Evolutionary conservation across 495 filamentous ascomycete species (phyloP).

Genomic region (Durotheca rogersii): DNA sequence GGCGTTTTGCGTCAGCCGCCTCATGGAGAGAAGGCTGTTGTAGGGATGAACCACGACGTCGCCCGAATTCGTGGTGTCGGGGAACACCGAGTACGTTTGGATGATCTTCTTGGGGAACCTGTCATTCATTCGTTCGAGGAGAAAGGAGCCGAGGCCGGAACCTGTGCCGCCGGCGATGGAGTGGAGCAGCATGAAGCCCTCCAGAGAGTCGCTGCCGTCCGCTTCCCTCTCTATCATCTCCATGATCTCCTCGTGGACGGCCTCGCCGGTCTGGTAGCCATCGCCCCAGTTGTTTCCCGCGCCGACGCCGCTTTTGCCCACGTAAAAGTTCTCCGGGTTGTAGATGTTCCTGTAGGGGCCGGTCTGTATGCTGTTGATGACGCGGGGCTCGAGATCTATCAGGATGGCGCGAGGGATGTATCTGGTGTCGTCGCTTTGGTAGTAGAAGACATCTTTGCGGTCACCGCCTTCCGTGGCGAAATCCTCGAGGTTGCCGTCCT

Average conservation of each 20-base stretch:
- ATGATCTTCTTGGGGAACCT: constrained; percentile 98
- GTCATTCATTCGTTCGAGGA: constrained; percentile 96
- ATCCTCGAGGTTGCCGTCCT: constrained; percentile 93
- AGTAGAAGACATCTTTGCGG: constrained; percentile 99
- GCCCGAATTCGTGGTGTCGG: constrained; percentile 76
- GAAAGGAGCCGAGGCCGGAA: constrained; percentile 88
- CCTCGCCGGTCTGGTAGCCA: constrained; percentile 88
- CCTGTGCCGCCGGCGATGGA: constrained; percentile 97
- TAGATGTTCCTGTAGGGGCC: constrained; percentile 97
- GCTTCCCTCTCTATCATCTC: constrained; percentile 99
- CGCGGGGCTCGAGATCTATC: constrained; percentile 90
- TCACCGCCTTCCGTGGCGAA: constrained; percentile 96
- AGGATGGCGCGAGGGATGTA: constrained; percentile 97
- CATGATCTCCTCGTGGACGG: constrained; percentile 93
- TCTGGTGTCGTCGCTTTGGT: constrained; percentile 95
- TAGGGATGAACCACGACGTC: constrained; percentile 98
- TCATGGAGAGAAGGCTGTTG: constrained; percentile 91
- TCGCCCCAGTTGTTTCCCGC: constrained; percentile 98
- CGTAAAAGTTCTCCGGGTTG: constrained; percentile 98
- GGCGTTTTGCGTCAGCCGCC: constrained; percentile 88
- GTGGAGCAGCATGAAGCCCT: constrained; percentile 98
- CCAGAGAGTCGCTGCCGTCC: constrained; percentile 94
- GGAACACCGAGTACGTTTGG: constrained; percentile 98
- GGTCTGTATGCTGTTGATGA: constrained; percentile 88
- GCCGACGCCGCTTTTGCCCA: constrained; percentile 85